Conservation (phyloP, 441 rosid genomes). For the Kokia cookei region DNA sequence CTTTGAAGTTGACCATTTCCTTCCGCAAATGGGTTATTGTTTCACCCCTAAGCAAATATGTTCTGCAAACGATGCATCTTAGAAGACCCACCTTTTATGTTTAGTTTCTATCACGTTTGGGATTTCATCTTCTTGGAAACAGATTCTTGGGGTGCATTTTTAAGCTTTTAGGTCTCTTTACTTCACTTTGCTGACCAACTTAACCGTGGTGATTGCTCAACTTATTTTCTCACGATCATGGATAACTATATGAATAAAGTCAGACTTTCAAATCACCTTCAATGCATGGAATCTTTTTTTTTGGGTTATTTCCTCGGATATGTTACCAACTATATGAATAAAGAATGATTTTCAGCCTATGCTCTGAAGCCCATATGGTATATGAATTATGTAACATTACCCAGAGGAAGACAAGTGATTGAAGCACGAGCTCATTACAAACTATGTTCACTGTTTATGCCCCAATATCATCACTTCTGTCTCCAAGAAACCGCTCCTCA, state of each 20-base stretch:
- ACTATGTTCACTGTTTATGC: neutral
- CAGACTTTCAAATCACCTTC: neutral
- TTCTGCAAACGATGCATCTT: slow-evolving; percentile 49
- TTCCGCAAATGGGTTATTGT: too few relatives aligned
- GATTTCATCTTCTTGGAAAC: slow-evolving; percentile 48
- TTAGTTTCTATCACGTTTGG: slow-evolving; percentile 50
- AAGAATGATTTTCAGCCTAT: neutral
- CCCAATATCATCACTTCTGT: too few relatives aligned
- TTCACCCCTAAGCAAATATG: slow-evolving; percentile 27
- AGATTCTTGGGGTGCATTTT: slow-evolving; percentile 25
- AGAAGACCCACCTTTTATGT: slow-evolving; percentile 35
- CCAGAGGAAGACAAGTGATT: neutral
- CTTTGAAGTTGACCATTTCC: too few relatives aligned
- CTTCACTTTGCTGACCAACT: slow-evolving; percentile 47
- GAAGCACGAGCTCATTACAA: neutral
- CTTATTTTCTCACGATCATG: slow-evolving; percentile 31
- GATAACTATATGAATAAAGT: neutral
- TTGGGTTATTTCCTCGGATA: neutral
- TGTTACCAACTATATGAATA: neutral
- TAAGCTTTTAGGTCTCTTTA: slow-evolving; percentile 53
- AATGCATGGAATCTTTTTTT: neutral
- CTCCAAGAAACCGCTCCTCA: too few relatives aligned
- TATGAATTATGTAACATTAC: neutral
- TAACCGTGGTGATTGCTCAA: slow-evolving; percentile 38
- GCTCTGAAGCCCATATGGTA: neutral